A percentile compares a stretch with the other conserved stretches of the same genome.
phyloP scores from a whole-genome alignment of 2,329 filamentous ascomycete genomes.

The Scedosporium boydii region DNA sequence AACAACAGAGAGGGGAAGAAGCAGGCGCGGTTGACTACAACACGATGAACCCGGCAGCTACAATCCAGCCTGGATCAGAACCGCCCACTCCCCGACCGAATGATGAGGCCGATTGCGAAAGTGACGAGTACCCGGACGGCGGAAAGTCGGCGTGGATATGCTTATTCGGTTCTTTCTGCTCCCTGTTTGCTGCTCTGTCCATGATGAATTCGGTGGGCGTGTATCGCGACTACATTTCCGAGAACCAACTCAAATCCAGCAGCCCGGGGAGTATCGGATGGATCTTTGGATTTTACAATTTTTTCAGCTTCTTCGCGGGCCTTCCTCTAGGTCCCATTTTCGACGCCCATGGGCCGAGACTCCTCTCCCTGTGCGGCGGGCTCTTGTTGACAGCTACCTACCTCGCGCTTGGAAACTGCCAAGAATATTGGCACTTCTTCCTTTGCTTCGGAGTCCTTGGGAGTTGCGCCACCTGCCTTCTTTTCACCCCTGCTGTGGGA shows the following conservation, averaged over 20 bases:
- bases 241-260: constrained; percentile 48
- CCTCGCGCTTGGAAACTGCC: background rate
- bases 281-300: constrained; percentile 61
- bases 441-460: too few relatives aligned
- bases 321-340: constrained; percentile 61
- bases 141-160: constrained; percentile 55
- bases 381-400: background rate
- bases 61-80: background rate
- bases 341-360: constrained; percentile 25
- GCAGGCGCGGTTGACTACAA: background rate
- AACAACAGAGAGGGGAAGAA: background rate
- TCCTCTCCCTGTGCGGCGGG: background rate
- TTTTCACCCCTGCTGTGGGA: too few relatives aligned
- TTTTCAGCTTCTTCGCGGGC: constrained; percentile 57
- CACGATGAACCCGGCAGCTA: background rate
- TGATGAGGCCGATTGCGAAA: too few relatives aligned
- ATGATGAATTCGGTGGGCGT: constrained; percentile 54
- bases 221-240: constrained; percentile 52
- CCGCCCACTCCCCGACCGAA: too few relatives aligned
- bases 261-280: constrained; percentile 51
- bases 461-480: too few relatives aligned
- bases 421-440: too few relatives aligned
- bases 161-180: constrained; percentile 56
- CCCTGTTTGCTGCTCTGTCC: constrained; percentile 50
- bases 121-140: constrained; percentile 43